A percentile compares a stretch with the other conserved stretches of the same genome.
Evolutionary conservation across 805 yeast species (phyloP).

Genomic region (Saccharomycopsis babjevae): DNA sequence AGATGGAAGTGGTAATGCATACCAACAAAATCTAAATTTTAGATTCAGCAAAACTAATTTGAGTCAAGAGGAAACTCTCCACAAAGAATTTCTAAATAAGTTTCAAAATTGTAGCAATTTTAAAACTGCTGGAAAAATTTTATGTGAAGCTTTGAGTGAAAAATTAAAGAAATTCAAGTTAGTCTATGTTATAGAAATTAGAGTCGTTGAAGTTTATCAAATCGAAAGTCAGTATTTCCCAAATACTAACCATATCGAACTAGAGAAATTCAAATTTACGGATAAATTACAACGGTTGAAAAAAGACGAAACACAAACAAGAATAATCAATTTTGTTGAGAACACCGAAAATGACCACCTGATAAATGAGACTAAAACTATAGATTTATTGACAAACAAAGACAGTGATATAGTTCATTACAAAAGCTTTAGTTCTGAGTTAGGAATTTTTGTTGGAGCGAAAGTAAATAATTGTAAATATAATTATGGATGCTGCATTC

Average conservation of each 20-base stretch:
- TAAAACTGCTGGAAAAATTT: constrained; percentile 33
- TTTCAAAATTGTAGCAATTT: constrained; percentile 31
- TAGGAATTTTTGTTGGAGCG: constrained; percentile 37
- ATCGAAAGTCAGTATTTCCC: constrained; percentile 38
- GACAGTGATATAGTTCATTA: constrained; percentile 30
- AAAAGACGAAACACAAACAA: constrained; percentile 33
- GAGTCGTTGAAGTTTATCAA: constrained; percentile 37
- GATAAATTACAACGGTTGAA: constrained; percentile 29
- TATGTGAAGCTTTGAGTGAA: constrained; percentile 31
- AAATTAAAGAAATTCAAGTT: constrained; percentile 29
- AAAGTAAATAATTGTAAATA: constrained; percentile 26
- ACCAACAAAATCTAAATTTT: constrained; percentile 38
- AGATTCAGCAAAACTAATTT: constrained; percentile 29
- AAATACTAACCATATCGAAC: constrained; percentile 32
- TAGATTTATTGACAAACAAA: constrained; percentile 7
- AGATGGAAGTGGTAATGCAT: constrained; percentile 59
- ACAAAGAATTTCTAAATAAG: constrained; percentile 28
- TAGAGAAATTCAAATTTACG: constrained; percentile 33
- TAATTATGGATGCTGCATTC: constrained; percentile 43
- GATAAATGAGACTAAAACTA: constrained; percentile 19
- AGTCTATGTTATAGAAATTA: constrained; percentile 42
- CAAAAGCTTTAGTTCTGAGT: constrained; percentile 39
- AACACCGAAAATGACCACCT: constrained; percentile 14
- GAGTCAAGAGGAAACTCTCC: constrained; percentile 23
- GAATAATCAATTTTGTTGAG: constrained; percentile 35